A percentile compares a stretch with the other conserved stretches of the same genome.
These are phyloP conservation scores for Scheffersomyces stambukii DNA, from an alignment of 1,139 yeast genomes.

Conservation along the genomic window DNA sequence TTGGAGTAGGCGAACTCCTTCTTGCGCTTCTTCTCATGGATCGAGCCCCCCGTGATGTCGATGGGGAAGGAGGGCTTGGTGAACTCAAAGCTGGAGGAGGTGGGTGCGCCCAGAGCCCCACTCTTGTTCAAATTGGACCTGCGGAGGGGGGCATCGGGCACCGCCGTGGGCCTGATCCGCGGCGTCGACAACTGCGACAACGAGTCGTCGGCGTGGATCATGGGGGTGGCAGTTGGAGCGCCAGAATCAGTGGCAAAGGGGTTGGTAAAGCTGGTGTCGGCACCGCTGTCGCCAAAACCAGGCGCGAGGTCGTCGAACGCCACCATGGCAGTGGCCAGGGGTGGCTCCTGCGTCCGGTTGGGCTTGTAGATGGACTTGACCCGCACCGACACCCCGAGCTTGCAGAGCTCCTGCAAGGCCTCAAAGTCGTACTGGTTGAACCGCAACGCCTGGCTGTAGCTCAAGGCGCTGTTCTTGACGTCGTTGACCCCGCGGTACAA, in stretches of 20 bases:
- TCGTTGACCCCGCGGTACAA: constrained; percentile 59
- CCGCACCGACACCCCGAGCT: constrained; percentile 64
- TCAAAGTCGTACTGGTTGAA: constrained; percentile 83
- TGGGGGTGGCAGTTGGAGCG: constrained; percentile 1
- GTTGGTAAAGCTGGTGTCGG: constrained; percentile 14
- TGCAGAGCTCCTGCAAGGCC: constrained; percentile 74
- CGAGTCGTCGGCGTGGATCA: constrained; percentile 11
- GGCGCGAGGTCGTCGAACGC: constrained; percentile 1
- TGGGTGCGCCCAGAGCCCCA: constrained; percentile 1
- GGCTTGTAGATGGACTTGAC: constrained; percentile 56
- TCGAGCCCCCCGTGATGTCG: no score
- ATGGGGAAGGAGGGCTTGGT: constrained; percentile 34
- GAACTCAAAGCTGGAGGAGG: constrained; percentile 20
- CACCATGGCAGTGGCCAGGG: constrained; percentile 1
- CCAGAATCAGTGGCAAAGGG: constrained; percentile 19
- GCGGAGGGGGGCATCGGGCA: constrained; percentile 55
- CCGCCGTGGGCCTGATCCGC: constrained; percentile 33
- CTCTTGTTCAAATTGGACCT: constrained; percentile 25
- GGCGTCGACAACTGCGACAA: constrained; percentile 43
- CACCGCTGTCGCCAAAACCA: constrained; percentile 5
- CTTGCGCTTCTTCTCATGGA: constrained; percentile 15
- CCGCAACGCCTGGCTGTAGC: constrained; percentile 65
- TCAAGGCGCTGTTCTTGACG: constrained; percentile 58
- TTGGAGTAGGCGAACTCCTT: constrained; percentile 36
- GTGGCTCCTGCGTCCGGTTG: constrained; percentile 7